Evolutionary conservation across 495 filamentous ascomycete genomes (phyloP).

Genomic region (Neurospora sp.): DNA sequence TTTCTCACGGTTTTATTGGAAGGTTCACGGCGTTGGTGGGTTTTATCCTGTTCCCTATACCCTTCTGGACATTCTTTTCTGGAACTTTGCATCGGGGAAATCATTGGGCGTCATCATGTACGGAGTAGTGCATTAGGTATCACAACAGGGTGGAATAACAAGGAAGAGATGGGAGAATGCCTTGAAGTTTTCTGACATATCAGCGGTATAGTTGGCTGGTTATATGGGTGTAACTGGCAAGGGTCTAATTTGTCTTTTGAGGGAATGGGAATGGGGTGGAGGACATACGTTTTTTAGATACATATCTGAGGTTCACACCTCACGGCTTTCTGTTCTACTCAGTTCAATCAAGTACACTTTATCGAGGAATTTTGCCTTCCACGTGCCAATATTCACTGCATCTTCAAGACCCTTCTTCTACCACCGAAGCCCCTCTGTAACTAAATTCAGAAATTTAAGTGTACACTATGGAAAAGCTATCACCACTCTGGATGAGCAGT

Average conservation of each 20-base stretch:
- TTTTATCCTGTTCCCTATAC: not conserved
- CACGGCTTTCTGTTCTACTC: not conserved
- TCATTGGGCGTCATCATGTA: not conserved
- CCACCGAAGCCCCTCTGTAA: not conserved
- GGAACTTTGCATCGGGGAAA: not conserved
- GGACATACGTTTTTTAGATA: not conserved
- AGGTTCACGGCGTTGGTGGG: not conserved
- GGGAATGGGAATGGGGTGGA: not conserved
- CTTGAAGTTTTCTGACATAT: not conserved
- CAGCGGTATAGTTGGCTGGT: not conserved
- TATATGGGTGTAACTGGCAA: not conserved
- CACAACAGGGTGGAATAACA: not conserved
- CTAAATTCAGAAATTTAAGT: not conserved
- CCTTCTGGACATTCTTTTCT: not conserved
- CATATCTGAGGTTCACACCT: not conserved
- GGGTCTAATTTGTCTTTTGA: not conserved
- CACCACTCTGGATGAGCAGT: not conserved
- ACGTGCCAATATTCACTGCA: not conserved
- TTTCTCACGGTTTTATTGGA: not conserved
- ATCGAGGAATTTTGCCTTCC: not conserved
- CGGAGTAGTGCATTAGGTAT: not conserved
- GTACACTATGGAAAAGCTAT: not conserved
- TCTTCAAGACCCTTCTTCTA: too few species aligned
- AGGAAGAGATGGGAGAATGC: not conserved
- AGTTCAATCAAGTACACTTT: not conserved